Percentiles rank a stretch among this genome's conserved stretches.
Conservation (phyloP, 441 rosid genomes). For the Brassica hybrid region DNA sequence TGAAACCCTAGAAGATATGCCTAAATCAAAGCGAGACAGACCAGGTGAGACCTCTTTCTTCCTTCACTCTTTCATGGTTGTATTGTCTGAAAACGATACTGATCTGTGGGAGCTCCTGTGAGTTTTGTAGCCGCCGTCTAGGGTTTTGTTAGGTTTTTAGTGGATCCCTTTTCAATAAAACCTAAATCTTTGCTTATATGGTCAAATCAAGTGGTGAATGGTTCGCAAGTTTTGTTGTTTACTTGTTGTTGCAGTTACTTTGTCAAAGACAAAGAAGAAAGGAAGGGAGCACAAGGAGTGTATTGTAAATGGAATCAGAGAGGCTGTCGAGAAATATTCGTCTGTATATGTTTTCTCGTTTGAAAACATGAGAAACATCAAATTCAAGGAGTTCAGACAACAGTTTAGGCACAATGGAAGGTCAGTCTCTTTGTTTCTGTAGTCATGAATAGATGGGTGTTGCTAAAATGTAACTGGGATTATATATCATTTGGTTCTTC, state of each 20-base stretch:
- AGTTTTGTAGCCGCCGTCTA: conserved; percentile 37
- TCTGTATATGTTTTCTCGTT: conserved; percentile 84
- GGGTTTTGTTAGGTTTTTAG: conserved; percentile 24
- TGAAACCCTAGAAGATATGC: conserved; percentile 54
- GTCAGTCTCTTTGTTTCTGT: conserved; percentile 39
- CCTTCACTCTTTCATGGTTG: background rate
- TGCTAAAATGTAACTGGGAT: background rate
- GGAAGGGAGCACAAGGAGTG: conserved; percentile 89
- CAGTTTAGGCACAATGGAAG: conserved; percentile 76
- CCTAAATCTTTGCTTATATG: background rate
- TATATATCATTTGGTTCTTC: background rate
- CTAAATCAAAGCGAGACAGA: conserved; percentile 92
- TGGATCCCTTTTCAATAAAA: conserved; percentile 1
- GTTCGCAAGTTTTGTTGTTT: background rate
- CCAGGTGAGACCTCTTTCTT: conserved; percentile 52
- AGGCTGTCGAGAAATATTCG: conserved; percentile 63
- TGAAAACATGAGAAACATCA: too few species aligned
- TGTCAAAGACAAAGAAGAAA: conserved; percentile 96
- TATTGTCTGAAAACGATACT: background rate
- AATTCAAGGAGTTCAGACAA: too few species aligned
- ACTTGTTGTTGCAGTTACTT: conserved; percentile 59
- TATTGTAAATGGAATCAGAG: conserved; percentile 71
- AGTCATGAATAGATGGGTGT: background rate
- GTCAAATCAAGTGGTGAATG: background rate
- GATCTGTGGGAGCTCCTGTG: background rate